Evolutionary conservation across 106 monocot genomes (phyloP).

Genomic region (Phalaenopsis equestris): DNA sequence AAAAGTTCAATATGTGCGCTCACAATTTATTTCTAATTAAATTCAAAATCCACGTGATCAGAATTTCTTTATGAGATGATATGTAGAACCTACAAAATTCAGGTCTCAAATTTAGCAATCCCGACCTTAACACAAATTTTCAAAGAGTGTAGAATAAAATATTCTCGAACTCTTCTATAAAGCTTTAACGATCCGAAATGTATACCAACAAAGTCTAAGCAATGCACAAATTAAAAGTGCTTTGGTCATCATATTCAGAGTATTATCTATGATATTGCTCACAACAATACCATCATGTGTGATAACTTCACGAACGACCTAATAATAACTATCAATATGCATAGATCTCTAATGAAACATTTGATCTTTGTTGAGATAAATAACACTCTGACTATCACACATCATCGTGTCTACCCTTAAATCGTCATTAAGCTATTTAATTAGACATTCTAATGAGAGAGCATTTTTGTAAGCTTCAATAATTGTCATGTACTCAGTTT

Average conservation of each 20-base stretch:
- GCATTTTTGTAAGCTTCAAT: neutral
- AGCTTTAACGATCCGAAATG: neutral
- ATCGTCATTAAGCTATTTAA: too few relatives aligned
- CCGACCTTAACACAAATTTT: neutral
- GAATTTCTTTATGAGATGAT: too few relatives aligned
- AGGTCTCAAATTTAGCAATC: neutral
- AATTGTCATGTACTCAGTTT: neutral
- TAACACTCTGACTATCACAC: neutral
- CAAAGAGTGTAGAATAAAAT: neutral
- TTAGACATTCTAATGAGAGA: neutral
- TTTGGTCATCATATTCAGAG: neutral
- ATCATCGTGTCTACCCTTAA: neutral
- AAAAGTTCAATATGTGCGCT: too few relatives aligned
- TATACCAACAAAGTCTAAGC: neutral
- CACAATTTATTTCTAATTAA: too few relatives aligned
- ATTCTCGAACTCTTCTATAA: neutral
- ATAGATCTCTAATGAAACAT: conserved; percentile 3
- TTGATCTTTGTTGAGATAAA: neutral
- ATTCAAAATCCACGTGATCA: too few relatives aligned
- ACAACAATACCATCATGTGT: neutral
- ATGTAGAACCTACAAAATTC: too few relatives aligned
- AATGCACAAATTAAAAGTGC: neutral
- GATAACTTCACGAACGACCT: neutral
- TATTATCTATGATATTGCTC: too few relatives aligned
- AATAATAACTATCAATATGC: conserved; percentile 9